Base-by-base conservation (phyloP, 2,329 filamentous ascomycete genomes). In the Colletotrichum destructivum region DNA sequence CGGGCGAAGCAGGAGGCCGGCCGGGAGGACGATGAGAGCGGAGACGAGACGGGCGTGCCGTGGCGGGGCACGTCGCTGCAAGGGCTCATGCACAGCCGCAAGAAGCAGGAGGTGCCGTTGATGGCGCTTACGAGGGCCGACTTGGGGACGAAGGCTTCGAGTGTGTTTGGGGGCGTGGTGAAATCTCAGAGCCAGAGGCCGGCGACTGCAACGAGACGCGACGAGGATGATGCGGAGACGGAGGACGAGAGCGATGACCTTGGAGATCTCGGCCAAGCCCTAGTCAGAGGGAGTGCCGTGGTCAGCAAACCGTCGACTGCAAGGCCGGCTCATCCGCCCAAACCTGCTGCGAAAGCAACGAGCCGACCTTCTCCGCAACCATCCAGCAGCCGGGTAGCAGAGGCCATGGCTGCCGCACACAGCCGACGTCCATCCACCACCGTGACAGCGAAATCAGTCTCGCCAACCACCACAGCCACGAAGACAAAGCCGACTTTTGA, bases 11-110 rank as follows among this genome's bases (percentile, higher is more conserved):
- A 40, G 38, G 49, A 66, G 0, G 64, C 76, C 18, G 72, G 73
- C 42, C 56, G 69, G 26, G 66, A 73, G 54, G 75, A 75, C 21
- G 75, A 80, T 18, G 78, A 80, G 18, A 78, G 74, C 18, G 80
- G 77, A 40, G 80, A 80, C 12, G 77, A 79, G 13, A 72, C 66
- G 8, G 72, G 69, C n/a, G 63, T 71, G 60, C 75, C 78, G 0
- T 80, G 77, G 75, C 75, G 75, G 23, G 79, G 79, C 0, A 79
- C 79, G 1, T 81, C 82, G 5, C 74, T 87, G 38, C 76, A 81
- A 65, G 83, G 84, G 2, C 76, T 87, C 52, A 83, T 87, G 81
- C 82, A 86, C 64, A 83, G 80, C 16, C 83, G 82, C 31, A 77
- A 78, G 62, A 81, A 80, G 71, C 77, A 81, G 42, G 72, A 69